A percentile compares a stretch with the other conserved stretches of the same genome.
These are phyloP conservation scores for Periglandula ipomoeae DNA, from an alignment of 2,329 filamentous ascomycete genomes.

Conservation along the genomic window DNA sequence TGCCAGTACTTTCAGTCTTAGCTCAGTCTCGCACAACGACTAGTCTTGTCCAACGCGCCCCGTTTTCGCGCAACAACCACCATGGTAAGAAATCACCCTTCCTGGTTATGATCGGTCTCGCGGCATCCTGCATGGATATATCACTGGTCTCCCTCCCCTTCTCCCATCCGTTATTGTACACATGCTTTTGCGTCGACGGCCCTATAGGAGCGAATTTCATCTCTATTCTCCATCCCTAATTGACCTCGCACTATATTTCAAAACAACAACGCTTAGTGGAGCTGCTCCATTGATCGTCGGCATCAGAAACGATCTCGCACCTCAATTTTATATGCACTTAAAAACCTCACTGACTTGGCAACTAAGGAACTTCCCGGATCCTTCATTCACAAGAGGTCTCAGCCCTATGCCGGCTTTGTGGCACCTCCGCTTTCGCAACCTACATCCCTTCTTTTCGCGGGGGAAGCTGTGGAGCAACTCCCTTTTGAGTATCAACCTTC, in stretches of 20 bases:
- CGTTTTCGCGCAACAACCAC: conserved; percentile 29
- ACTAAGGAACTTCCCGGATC: conserved; percentile 22
- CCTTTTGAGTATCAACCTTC: conserved; percentile 16
- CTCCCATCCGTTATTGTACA: conserved; percentile 14
- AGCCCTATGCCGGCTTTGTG: conserved; percentile 16
- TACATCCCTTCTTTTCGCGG: conserved; percentile 13
- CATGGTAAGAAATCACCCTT: conserved; percentile 38
- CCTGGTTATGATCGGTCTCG: conserved; percentile 21
- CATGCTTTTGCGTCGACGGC: background rate
- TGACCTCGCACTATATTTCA: background rate
- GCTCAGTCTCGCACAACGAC: conserved; percentile 20
- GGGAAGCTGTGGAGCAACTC: conserved; percentile 5
- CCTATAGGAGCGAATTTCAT: conserved; percentile 9
- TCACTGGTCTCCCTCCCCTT: conserved; percentile 27
- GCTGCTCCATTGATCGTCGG: background rate
- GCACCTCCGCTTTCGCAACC: conserved; percentile 12
- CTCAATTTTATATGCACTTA: background rate
- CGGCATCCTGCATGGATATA: conserved; percentile 38
- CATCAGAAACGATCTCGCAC: background rate
- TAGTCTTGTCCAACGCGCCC: conserved; percentile 26
- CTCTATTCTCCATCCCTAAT: conserved; percentile 12
- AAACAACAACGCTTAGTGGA: too few species aligned
- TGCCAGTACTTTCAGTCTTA: conserved; percentile 26
- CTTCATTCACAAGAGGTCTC: conserved; percentile 21
- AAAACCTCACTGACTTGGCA: conserved; percentile 26